Evolutionary conservation across 1,284 basidiomycete species (phyloP), one percentile per base, ranked within the genome.

Genomic region (Pseudozyma pruni): DNA sequence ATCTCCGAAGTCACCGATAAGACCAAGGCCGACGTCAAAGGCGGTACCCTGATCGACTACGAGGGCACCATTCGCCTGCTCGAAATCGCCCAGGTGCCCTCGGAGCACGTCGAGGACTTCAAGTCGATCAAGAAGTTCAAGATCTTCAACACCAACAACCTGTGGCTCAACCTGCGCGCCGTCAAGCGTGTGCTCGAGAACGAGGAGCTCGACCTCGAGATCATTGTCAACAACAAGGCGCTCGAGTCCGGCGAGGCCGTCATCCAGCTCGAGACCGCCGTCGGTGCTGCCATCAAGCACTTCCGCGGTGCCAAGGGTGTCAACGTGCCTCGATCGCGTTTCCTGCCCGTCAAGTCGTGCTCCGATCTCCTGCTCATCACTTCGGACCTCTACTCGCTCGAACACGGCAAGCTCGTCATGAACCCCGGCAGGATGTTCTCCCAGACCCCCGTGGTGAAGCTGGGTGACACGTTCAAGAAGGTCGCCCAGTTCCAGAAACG

Each of bases 21-120:
- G 89, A 98, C 96, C 83, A 98, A 98, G 87, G 96, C 96, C 60
- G 95, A 99, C 84, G 90, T 99, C 86, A 98, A 99, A 89, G 96
- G 96, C 88, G 96, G 96, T 85, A 98, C 96, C 5, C 51, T 82
- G 41, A 94, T 97, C 81, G 92, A 97, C 84, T 97, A 97, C 83
- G 92, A 98, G 45, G 96, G 95, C 59, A 90, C 89, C 38, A 89
- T 98, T 64, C 90, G 95, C 74, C 87, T 99, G 41, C 90, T 99
- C 68, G 96, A 99, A 86, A 94, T 99, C 67, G 96, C 96, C 19
- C 96, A 99, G 85, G 96, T 99, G 22, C 93, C 96, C 38, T 91
- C 90, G 46, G 96, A 98, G 84, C 96, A 98, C 83, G 89, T 94
- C 49, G 94, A 98, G 84, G 95, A 98, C 85, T 98, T 98, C 89